Conservation (phyloP, 202 grass and related monocot species). For the Panicum virgatum region DNA sequence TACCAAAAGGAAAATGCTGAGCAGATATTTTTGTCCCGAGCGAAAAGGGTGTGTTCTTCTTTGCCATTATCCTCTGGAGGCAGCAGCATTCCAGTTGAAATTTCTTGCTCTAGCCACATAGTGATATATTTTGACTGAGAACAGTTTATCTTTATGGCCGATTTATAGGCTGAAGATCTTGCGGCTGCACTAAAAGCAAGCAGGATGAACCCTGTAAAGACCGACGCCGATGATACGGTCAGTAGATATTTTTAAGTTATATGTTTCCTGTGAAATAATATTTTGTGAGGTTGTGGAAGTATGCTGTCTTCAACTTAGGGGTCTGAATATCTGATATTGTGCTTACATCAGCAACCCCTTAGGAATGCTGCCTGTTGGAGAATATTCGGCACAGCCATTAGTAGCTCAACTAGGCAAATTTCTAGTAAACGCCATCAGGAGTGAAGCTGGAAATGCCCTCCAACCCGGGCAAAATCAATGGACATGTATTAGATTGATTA, state of each 20-base stretch:
- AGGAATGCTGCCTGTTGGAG: not conserved
- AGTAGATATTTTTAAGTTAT: constrained; percentile 35
- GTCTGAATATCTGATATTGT: not conserved
- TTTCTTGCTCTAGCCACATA: constrained; percentile 5
- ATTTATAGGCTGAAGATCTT: constrained; percentile 86
- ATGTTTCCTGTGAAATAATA: not conserved
- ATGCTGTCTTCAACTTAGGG: not conserved
- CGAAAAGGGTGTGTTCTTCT: constrained; percentile 69
- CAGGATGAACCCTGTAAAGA: constrained; percentile 60
- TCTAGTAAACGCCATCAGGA: not conserved
- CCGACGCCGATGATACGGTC: constrained; percentile 61
- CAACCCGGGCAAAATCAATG: no score
- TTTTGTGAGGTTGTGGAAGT: not conserved
- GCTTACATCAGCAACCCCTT: constrained; percentile 15
- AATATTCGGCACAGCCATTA: not conserved
- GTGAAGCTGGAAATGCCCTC: no score
- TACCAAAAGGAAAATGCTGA: constrained; percentile 81
- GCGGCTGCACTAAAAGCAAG: constrained; percentile 79
- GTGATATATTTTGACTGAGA: constrained; percentile 11
- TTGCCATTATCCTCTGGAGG: not conserved
- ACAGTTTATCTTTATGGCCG: not conserved
- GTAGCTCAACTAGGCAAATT: not conserved
- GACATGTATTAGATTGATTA: no score
- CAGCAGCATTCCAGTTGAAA: constrained; percentile 8
- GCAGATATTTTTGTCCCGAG: constrained; percentile 75